These are phyloP conservation scores for Endocladia muricata DNA, from an alignment of 31 red algal genomes.

Conservation along the genomic window DNA sequence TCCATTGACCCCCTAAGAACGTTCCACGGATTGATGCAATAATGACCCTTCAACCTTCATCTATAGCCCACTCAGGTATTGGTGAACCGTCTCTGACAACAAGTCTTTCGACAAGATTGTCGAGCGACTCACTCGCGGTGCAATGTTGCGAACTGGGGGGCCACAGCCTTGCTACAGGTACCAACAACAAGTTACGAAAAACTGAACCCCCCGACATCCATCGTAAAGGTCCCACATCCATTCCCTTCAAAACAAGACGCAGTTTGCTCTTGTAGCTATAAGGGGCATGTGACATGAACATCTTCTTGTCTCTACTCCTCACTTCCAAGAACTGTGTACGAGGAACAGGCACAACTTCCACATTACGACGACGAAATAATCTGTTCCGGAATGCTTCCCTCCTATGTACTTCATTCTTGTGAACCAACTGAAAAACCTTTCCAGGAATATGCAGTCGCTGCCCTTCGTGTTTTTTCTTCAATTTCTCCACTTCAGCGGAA, in stretches of 20 bases:
- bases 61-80: too few species aligned
- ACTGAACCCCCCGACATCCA: slow-evolving; percentile 24
- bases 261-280: slow-evolving; percentile 61
- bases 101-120: background rate
- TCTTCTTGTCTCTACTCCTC: slow-evolving; percentile 32
- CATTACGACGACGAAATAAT: slow-evolving; percentile 23
- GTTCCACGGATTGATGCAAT: too few species aligned
- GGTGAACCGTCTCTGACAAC: too few species aligned
- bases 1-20: too few species aligned
- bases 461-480: slow-evolving; percentile 53
- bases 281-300: slow-evolving; percentile 74
- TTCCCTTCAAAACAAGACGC: slow-evolving; percentile 24
- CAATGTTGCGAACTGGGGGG: background rate
- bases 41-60: too few species aligned
- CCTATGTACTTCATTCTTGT: slow-evolving; percentile 12
- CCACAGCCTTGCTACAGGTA: slow-evolving; percentile 13
- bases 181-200: slow-evolving; percentile 20
- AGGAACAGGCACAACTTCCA: slow-evolving; percentile 51
- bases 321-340: slow-evolving; percentile 46
- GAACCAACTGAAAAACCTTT: slow-evolving; percentile 65
- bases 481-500: background rate
- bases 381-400: slow-evolving; percentile 7
- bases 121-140: background rate
- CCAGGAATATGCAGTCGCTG: slow-evolving; percentile 54
- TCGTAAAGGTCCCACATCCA: slow-evolving; percentile 18